Conservation (phyloP, 164 flowering plant genomes). For the Annona cherimola region DNA sequence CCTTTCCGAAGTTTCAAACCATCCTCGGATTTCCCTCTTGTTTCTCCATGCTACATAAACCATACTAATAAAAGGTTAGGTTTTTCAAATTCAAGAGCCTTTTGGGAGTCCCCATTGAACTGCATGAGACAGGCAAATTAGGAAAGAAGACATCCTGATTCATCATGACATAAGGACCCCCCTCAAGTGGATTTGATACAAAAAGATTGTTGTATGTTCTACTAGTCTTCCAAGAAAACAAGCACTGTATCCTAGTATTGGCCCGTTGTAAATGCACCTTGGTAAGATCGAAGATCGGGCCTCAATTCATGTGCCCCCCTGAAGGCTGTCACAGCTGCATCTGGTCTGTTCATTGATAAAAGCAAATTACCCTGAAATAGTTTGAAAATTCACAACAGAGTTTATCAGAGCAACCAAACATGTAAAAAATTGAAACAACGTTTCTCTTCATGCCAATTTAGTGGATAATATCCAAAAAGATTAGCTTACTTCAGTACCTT, state of each 20-base stretch:
- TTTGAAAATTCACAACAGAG: constrained; percentile 3
- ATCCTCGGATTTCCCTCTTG: too few species aligned
- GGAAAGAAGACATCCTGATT: neutral
- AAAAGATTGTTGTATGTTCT: neutral
- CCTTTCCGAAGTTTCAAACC: neutral
- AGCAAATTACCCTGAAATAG: constrained; percentile 67
- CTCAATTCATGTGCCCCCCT: constrained; percentile 87
- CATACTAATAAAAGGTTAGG: neutral
- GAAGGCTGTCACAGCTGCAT: constrained; percentile 79
- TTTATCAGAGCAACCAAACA: constrained; percentile 7
- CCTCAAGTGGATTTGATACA: neutral
- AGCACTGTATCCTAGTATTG: neutral
- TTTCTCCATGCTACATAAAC: too few species aligned
- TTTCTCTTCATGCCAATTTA: neutral
- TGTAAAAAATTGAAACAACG: neutral
- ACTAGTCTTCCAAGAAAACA: neutral
- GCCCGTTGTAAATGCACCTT: constrained; percentile 43
- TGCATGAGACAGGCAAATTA: neutral
- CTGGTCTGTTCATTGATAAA: constrained; percentile 71
- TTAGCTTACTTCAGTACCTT: constrained; percentile 50
- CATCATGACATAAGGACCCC: neutral
- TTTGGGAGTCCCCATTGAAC: neutral
- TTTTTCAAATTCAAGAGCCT: neutral
- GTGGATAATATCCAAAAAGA: neutral
- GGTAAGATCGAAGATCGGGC: constrained; percentile 97